Evolutionary conservation across 2,329 filamentous ascomycete species (phyloP), one percentile per base, ranked within the genome.

Genomic region (Cladosporium sp.): DNA sequence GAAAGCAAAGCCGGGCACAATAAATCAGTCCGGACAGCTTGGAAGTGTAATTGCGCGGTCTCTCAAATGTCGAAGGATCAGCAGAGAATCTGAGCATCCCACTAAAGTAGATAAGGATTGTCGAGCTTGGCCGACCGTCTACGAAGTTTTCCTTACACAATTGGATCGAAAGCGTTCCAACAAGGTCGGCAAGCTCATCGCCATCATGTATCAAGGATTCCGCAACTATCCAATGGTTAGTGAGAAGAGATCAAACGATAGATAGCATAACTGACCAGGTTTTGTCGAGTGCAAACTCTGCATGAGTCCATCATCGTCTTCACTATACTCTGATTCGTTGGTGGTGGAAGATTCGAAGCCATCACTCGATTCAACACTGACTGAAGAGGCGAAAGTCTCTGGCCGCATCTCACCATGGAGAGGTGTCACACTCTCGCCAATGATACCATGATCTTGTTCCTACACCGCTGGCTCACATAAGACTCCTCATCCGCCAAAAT

Each of bases 1-100:
- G 50, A 7, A 47, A 9, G 17, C 36, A 41, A 9, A 53, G 24
- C 6, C 48, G 40, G 2, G 29, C 29, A 8, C 30, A 39, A 22
- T 51, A 40, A 9, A 53, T 45, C 30, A 53, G 24, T 24, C 12
- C 44, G 20, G 51, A 53, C 4, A 53, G 44, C 22, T 53, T 48
- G n/a, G 51, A 39, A 13, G 51, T 53, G 39, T 53, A 53, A 24
- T 53, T 53, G 12, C 30, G 38, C 22, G 51, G 51, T 36, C 51
- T 36, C 29, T 48, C 51, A 24, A 53, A 53, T 12, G 37, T 53
- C 24, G 39, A 39, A 19, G 34, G 36, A 19, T 34, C 27, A 19
- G 39, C 18, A n/a, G 51, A 44, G 40, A 49, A 39, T 4, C 51
- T 45, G 17, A 52, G 43, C 19, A 43, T 17, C 12, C 43, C 29